Percentiles rank a stretch among this genome's conserved stretches.
Conservation (phyloP, 345 rosid genomes). For the Ceriops decandra region DNA sequence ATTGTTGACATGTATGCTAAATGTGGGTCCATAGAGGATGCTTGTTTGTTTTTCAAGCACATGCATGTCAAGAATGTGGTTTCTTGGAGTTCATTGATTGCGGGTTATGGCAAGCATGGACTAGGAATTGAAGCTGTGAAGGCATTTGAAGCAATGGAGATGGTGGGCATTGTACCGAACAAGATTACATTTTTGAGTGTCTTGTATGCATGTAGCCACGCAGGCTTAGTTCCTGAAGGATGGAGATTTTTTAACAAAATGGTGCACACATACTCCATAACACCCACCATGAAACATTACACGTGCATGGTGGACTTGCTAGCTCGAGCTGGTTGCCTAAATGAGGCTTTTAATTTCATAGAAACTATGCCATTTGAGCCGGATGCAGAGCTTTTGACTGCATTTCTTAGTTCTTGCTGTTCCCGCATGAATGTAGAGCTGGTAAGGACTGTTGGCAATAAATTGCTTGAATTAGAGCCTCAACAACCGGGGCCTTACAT, state of each 20-base stretch:
- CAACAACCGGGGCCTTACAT: conserved; percentile 25
- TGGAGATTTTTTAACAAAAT: conserved; percentile 9
- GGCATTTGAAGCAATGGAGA: conserved; percentile 21
- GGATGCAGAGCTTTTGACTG: conserved; percentile 23
- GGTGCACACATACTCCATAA: conserved; percentile 19
- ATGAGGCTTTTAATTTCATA: conserved; percentile 18
- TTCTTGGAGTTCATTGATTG: conserved; percentile 29
- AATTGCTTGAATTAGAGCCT: conserved; percentile 29
- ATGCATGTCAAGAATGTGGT: conserved; percentile 23
- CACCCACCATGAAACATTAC: conserved; percentile 25
- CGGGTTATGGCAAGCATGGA: conserved; percentile 28
- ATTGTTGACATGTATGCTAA: conserved; percentile 30
- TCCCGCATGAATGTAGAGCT: conserved; percentile 21
- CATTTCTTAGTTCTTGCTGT: conserved; percentile 30
- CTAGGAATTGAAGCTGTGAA: conserved; percentile 19
- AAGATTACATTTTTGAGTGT: conserved; percentile 22
- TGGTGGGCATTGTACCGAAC: conserved; percentile 16
- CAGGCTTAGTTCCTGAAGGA: conserved; percentile 24
- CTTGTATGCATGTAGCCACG: conserved; percentile 28
- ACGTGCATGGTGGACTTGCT: conserved; percentile 29
- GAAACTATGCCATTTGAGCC: conserved; percentile 23
- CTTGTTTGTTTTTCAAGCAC: conserved; percentile 15
- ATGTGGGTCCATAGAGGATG: conserved; percentile 22
- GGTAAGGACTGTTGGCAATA: conserved; percentile 12
- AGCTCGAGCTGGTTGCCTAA: conserved; percentile 20